A percentile compares a stretch with the other conserved stretches of the same genome.
These are phyloP conservation scores for Oryza brachyantha DNA, from an alignment of 176 grass and related monocot genomes.

Conservation along the genomic window DNA sequence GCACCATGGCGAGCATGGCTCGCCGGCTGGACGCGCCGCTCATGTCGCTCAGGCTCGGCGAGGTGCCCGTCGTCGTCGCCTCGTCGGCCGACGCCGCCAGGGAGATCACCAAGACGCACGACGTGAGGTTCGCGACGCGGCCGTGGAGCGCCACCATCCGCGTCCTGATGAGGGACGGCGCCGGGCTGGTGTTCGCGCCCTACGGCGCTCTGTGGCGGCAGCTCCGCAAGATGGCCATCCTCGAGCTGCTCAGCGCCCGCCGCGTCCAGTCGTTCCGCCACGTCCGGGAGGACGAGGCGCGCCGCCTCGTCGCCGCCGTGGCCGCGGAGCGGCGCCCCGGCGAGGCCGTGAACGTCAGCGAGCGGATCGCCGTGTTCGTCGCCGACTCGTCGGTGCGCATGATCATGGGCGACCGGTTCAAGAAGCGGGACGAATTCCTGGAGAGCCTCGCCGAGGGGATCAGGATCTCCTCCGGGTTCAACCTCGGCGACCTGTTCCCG, in stretches of 20 bases:
- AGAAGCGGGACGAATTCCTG: not conserved
- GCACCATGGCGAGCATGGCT: not conserved
- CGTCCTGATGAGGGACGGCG: not conserved
- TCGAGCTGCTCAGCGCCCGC: slow-evolving; percentile 34
- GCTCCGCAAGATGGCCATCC: slow-evolving; percentile 31
- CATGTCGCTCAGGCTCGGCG: not conserved
- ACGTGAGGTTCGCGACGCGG: not conserved
- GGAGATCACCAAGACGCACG: not conserved
- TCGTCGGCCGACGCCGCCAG: not conserved
- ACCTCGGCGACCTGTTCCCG: slow-evolving; percentile 2
- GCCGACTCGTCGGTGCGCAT: not conserved
- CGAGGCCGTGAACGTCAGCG: slow-evolving; percentile 1
- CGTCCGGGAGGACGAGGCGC: slow-evolving; percentile 33
- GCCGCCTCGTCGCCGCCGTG: not conserved
- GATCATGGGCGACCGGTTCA: not conserved
- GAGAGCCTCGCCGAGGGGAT: not conserved
- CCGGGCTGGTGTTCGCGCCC: not conserved
- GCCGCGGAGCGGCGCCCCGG: not conserved
- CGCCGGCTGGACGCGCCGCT: not conserved
- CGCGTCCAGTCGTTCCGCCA: slow-evolving; percentile 45
- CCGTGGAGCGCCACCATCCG: not conserved
- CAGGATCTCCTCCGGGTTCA: slow-evolving; percentile 8
- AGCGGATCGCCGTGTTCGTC: not conserved
- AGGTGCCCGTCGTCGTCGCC: not conserved
- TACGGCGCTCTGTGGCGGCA: slow-evolving; percentile 43